A percentile compares a stretch with the other conserved stretches of the same genome.
Evolutionary conservation across 2,329 filamentous ascomycete species (phyloP).

Genomic region (Aspergillus niger): DNA sequence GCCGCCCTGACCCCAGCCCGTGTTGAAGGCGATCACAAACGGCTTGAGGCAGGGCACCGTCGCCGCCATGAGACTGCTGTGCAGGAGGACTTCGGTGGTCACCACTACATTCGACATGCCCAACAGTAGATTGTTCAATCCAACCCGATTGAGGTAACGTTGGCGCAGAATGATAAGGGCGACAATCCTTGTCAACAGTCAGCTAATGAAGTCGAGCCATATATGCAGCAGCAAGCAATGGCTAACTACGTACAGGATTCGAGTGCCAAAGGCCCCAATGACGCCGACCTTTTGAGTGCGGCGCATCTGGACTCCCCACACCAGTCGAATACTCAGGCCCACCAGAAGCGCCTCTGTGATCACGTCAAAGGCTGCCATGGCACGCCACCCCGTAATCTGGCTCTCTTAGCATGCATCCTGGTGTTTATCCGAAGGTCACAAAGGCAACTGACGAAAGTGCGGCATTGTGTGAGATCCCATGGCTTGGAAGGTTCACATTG

Average conservation of each 20-base stretch:
- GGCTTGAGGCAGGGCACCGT: constrained; percentile 47
- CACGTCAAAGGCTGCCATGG: constrained; percentile 44
- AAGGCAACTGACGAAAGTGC: neutral
- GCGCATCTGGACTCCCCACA: constrained; percentile 28
- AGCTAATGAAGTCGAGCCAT: neutral
- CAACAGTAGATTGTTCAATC: constrained; percentile 32
- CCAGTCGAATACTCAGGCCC: constrained; percentile 25
- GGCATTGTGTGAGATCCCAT: neutral
- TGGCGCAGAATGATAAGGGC: constrained; percentile 38
- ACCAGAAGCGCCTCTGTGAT: constrained; percentile 25
- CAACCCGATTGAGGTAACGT: constrained; percentile 32
- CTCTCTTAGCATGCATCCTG: too few species aligned
- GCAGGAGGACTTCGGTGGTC: constrained; percentile 41
- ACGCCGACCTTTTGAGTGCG: constrained; percentile 18
- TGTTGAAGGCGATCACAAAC: constrained; percentile 46
- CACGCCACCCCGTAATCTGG: constrained; percentile 37
- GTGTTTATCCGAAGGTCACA: too few species aligned
- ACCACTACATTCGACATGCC: constrained; percentile 36
- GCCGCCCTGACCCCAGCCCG: constrained; percentile 34
- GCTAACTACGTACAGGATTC: constrained; percentile 8
- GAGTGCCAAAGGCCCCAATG: constrained; percentile 22
- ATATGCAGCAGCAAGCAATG: neutral
- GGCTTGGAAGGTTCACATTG: neutral
- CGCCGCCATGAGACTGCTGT: constrained; percentile 45
- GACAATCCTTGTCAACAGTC: constrained; percentile 16